Evolutionary conservation across 495 filamentous ascomycete species (phyloP).

Genomic region (Penicillium longicatenatum): DNA sequence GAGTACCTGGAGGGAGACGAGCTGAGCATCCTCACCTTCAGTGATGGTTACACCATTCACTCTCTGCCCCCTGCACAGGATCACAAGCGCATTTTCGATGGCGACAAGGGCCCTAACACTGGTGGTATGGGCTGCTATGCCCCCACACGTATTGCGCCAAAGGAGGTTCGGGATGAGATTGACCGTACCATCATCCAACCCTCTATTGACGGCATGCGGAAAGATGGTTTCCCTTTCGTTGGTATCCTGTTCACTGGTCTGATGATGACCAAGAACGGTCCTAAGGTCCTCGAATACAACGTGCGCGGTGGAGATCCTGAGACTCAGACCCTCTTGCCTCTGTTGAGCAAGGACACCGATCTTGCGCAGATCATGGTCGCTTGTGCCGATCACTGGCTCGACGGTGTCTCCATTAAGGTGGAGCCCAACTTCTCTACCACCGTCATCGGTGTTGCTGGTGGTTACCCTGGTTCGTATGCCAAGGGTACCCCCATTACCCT

Average conservation of each 20-base stretch:
- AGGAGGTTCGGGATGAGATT: slow-evolving; percentile 72
- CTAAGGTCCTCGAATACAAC: slow-evolving; percentile 94
- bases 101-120: slow-evolving; percentile 90
- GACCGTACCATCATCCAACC: slow-evolving; percentile 84
- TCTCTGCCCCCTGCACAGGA: slow-evolving; percentile 93
- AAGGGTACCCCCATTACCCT: slow-evolving; percentile 78
- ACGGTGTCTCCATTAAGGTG: slow-evolving; percentile 67
- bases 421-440: slow-evolving; percentile 75
- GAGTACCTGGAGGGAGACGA: slow-evolving; percentile 93
- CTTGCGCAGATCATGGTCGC: slow-evolving; percentile 89
- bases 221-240: slow-evolving; percentile 74
- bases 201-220: slow-evolving; percentile 85
- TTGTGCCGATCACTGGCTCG: slow-evolving; percentile 74
- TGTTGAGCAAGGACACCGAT: slow-evolving; percentile 79
- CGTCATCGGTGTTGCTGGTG: slow-evolving; percentile 89
- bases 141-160: slow-evolving; percentile 79
- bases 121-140: slow-evolving; percentile 99
- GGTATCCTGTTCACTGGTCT: slow-evolving; percentile 93
- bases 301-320: slow-evolving; percentile 96
- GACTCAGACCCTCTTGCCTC: slow-evolving; percentile 86
- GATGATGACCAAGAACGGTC: slow-evolving; percentile 88
- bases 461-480: slow-evolving; percentile 89
- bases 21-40: slow-evolving; percentile 86
- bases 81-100: slow-evolving; percentile 92
- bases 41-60: slow-evolving; percentile 82